phyloP scores from a whole-genome alignment of 2,329 filamentous ascomycete genomes.

The Incumbomyces lentus region DNA sequence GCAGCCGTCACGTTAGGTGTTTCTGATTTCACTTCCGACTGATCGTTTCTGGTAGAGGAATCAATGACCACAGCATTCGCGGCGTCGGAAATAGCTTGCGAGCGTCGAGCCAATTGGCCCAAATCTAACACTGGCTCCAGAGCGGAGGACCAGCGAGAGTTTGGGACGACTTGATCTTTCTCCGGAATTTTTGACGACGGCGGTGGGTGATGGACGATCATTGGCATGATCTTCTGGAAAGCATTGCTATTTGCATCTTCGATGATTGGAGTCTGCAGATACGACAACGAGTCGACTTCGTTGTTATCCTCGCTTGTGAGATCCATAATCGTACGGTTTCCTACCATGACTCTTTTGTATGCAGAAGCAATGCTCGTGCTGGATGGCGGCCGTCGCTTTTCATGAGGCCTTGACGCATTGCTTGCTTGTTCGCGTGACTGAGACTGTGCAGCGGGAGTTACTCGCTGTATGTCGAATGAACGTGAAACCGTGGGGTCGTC shows the following conservation, averaged over 20 bases:
- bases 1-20: too few species aligned
- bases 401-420: background rate
- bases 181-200: background rate
- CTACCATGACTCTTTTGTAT: constrained; percentile 13
- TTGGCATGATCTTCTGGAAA: constrained; percentile 4
- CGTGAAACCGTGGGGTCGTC: too few species aligned
- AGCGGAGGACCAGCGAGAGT: background rate
- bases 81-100: background rate
- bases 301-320: constrained; percentile 16
- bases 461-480: background rate
- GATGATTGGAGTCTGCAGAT: constrained; percentile 12
- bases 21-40: too few species aligned
- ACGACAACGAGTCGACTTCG: constrained; percentile 5
- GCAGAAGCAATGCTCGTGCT: constrained; percentile 12
- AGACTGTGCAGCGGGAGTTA: background rate
- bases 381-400: constrained; percentile 11
- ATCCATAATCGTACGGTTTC: constrained; percentile 18
- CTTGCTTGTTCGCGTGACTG: background rate
- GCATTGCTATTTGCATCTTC: constrained; percentile 12
- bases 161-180: background rate
- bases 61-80: background rate
- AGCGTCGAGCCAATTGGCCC: background rate
- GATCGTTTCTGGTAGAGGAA: too few species aligned
- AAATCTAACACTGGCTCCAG: constrained; percentile 4
- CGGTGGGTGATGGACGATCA: background rate